Evolutionary conservation across 1,139 yeast species (phyloP), one percentile per base, ranked within the genome.

Genomic region (Protomyces macrosporus): DNA sequence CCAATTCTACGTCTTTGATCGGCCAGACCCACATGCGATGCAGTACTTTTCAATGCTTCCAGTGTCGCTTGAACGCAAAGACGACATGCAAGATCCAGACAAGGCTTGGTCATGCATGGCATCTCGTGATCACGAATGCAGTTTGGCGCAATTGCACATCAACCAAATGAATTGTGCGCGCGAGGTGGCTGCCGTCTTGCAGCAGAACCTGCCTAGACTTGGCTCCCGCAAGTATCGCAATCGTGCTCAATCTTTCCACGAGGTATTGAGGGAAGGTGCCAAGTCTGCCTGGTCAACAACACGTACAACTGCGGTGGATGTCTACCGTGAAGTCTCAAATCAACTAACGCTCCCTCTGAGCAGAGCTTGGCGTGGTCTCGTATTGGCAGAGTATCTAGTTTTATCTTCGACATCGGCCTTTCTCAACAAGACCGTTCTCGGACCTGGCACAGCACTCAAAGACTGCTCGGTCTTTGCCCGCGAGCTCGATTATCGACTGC

Each of bases 21-120:
- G 95, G 0, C 98, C 98, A 0, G 81, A 83, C 60, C 84, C 88
- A 34, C 79, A 79, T 53, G 81, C 83, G 67, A 81, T 93, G 79
- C 97, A 91, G 70, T 90, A 88, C 73, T 87, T 85, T 69, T 86
- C 97, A 0, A 75, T 88, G 4, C 77, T 80, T 33, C 96, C 97
- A 0, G 87, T 87, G 50, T 78, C 83, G 40, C 79, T 87, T 59
- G 90, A 87, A 72, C 71, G 45, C 72, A 73, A 57, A 74, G 76
- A 60, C 67, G 72, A 54, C 77, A 23, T 23, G 23, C 75, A 65
- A 67, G 67, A 32, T 63, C 67, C n/a, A 59, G 52, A 5, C 63
- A 65, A 32, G 48, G 60, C 3, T 60, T 54, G 23, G 56, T 34
- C 37, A 34, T 14, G 36, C 56, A 53, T 14, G 39, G 36, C 34